Evolutionary conservation across 2,329 filamentous ascomycete species (phyloP).

Genomic region (Colletotrichum godetiae): DNA sequence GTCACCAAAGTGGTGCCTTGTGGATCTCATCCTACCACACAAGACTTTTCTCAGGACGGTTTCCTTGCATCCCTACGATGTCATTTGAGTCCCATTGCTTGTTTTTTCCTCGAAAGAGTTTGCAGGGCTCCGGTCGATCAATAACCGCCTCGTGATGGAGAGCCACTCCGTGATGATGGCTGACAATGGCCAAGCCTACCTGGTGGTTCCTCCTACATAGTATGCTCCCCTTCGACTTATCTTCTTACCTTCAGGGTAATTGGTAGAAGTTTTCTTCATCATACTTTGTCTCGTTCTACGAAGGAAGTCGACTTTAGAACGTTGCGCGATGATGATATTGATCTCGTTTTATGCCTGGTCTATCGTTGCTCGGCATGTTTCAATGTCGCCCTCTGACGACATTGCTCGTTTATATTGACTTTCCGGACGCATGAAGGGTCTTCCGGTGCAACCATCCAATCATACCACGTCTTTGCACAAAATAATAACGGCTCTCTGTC

Average conservation of each 20-base stretch:
- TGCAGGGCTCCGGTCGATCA: conserved; percentile 29
- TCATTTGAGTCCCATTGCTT: conserved; percentile 22
- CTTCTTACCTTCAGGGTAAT: not conserved
- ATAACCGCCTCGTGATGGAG: not conserved
- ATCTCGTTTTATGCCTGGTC: not conserved
- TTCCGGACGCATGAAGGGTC: not conserved
- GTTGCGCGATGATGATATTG: not conserved
- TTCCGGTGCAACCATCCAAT: not conserved
- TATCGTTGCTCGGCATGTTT: not conserved
- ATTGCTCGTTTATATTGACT: not conserved
- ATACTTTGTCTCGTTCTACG: not conserved
- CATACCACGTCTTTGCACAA: not conserved
- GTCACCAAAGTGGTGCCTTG: not conserved
- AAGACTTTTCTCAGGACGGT: not conserved
- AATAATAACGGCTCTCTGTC: not conserved
- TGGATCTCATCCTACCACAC: conserved; percentile 1
- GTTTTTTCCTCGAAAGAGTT: conserved; percentile 13
- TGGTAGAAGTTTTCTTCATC: not conserved
- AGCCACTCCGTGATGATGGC: conserved; percentile 10
- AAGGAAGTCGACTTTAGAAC: not conserved
- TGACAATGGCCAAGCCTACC: not conserved
- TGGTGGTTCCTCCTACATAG: not conserved
- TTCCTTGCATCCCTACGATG: conserved; percentile 17
- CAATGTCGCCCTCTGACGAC: not conserved
- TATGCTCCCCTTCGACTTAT: not conserved